Evolutionary conservation across 1,284 basidiomycete genomes (phyloP).

Genomic region (Hypsizygus ulmarius): DNA sequence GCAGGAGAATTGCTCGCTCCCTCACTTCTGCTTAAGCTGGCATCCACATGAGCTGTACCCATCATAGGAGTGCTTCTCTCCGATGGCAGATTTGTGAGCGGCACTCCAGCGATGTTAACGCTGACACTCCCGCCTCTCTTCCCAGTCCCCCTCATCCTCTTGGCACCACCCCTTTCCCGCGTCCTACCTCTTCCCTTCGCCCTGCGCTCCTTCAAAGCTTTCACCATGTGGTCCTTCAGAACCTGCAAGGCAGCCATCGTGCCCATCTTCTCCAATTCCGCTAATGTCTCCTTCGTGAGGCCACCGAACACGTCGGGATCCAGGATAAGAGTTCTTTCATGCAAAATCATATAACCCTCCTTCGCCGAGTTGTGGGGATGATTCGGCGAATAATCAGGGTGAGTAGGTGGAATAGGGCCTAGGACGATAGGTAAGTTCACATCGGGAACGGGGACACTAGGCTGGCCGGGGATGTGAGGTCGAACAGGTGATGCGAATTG

Average conservation of each 20-base stretch:
- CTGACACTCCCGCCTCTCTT: slow-evolving; percentile 20
- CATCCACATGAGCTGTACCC: slow-evolving; percentile 12
- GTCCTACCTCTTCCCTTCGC: slow-evolving; percentile 48
- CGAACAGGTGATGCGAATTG: slow-evolving; percentile 9
- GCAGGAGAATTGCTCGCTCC: slow-evolving; percentile 1
- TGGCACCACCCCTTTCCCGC: slow-evolving; percentile 24
- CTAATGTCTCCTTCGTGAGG: slow-evolving; percentile 70
- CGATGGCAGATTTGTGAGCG: slow-evolving; percentile 32
- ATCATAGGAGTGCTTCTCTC: slow-evolving; percentile 21
- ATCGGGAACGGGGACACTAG: slow-evolving; percentile 33
- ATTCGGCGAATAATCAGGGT: slow-evolving; percentile 43
- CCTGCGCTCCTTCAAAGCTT: slow-evolving; percentile 79
- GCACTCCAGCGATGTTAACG: slow-evolving; percentile 10
- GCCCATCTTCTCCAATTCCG: slow-evolving; percentile 76
- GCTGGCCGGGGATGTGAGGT: slow-evolving; percentile 6
- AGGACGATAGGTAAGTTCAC: slow-evolving; percentile 45
- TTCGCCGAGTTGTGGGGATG: slow-evolving; percentile 55
- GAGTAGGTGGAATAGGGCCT: slow-evolving; percentile 43
- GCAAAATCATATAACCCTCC: slow-evolving; percentile 70
- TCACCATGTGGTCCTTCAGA: slow-evolving; percentile 81
- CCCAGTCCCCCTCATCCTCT: slow-evolving; percentile 29
- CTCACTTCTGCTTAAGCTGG: slow-evolving; percentile 2
- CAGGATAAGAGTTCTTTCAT: slow-evolving; percentile 81
- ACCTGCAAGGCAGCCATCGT: slow-evolving; percentile 82
- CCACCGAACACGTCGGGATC: slow-evolving; percentile 84